Evolutionary conservation across 495 filamentous ascomycete species (phyloP).

Genomic region (Penicillium subrubescens): DNA sequence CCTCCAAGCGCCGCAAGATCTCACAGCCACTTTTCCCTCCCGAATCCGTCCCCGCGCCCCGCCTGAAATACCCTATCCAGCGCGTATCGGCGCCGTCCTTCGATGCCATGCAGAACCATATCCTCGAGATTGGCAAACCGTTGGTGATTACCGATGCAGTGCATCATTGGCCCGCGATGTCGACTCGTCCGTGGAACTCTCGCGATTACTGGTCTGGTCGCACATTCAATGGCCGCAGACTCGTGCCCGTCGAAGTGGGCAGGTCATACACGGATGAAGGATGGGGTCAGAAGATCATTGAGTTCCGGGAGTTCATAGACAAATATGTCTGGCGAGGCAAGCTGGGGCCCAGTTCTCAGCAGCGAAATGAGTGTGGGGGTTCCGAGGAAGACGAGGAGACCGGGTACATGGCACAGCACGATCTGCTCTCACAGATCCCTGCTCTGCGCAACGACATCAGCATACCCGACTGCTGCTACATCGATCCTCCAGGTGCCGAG

Average conservation of each 20-base stretch:
- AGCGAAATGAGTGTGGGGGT: slow-evolving; percentile 6
- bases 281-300: slow-evolving; percentile 84
- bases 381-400: slow-evolving; percentile 26
- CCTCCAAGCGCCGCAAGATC: slow-evolving; percentile 38
- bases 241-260: slow-evolving; percentile 90
- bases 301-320: slow-evolving; percentile 73
- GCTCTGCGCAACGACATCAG: slow-evolving; percentile 72
- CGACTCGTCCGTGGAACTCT: slow-evolving; percentile 66
- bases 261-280: slow-evolving; percentile 81
- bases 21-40: slow-evolving; percentile 46
- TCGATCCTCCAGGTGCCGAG: slow-evolving; percentile 51
- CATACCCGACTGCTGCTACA: slow-evolving; percentile 86
- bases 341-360: background rate
- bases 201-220: slow-evolving; percentile 72
- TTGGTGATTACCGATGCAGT: slow-evolving; percentile 69
- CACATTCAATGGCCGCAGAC: slow-evolving; percentile 74
- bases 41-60: slow-evolving; percentile 31
- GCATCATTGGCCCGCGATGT: slow-evolving; percentile 78
- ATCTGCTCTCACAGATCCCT: slow-evolving; percentile 82
- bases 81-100: slow-evolving; percentile 50
- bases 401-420: slow-evolving; percentile 92
- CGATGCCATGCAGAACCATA: slow-evolving; percentile 64
- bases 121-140: slow-evolving; percentile 57
- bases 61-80: slow-evolving; percentile 40
- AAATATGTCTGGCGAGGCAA: slow-evolving; percentile 51